phyloP scores from a whole-genome alignment of 148 eudicot genomes.

The Spergularia bocconei region DNA sequence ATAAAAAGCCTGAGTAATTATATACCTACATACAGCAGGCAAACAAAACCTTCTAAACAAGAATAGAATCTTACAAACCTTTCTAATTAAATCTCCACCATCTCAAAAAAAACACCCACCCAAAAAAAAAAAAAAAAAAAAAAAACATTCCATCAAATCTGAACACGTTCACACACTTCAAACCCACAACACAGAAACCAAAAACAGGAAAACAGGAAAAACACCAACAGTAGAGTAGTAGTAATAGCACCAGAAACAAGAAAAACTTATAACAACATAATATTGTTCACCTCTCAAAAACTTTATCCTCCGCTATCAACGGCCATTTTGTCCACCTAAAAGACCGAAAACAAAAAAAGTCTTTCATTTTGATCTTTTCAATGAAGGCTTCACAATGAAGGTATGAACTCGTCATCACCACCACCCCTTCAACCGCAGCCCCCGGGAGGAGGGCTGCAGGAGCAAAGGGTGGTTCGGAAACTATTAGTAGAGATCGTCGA shows the following conservation, averaged over 20 bases:
- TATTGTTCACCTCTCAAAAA: neutral
- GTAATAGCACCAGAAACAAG: neutral
- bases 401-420: conserved; percentile 47
- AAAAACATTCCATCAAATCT: conserved; percentile 25
- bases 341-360: neutral
- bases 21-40: neutral
- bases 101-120: neutral
- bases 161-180: conserved; percentile 28
- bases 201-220: conserved; percentile 23
- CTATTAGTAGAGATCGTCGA: conserved; percentile 63
- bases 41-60: conserved; percentile 51
- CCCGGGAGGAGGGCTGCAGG: conserved; percentile 29
- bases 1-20: conserved; percentile 20
- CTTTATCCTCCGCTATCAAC: conserved; percentile 39
- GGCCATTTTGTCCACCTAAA: conserved; percentile 23
- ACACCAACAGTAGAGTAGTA: conserved; percentile 5
- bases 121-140: neutral
- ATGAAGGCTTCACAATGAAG: conserved; percentile 29
- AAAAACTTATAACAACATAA: neutral
- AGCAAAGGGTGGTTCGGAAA: conserved; percentile 36
- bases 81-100: neutral
- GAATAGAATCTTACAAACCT: conserved; percentile 59
- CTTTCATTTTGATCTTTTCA: neutral
- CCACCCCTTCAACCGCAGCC: conserved; percentile 27
- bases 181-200: conserved; percentile 24